These are phyloP conservation scores for Celoporthe dispersa DNA, from an alignment of 2,329 filamentous ascomycete species.

Conservation along the genomic window DNA sequence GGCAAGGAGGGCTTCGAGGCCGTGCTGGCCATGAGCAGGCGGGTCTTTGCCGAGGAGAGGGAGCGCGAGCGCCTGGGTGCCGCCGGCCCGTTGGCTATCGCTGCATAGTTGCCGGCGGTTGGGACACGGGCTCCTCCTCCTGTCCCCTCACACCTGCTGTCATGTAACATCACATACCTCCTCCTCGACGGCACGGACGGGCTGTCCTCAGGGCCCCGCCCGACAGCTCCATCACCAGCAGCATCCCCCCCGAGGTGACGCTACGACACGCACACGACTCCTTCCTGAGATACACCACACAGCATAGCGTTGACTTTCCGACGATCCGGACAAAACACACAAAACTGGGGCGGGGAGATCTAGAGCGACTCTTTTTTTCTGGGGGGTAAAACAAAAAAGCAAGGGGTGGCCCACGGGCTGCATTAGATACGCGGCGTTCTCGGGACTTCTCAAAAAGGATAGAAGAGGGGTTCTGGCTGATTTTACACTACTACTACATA, in stretches of 20 bases:
- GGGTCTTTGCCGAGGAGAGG: constrained; percentile 89
- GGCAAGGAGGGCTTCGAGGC: constrained; percentile 94
- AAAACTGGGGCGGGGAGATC: constrained; percentile 11
- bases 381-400: constrained; percentile 4
- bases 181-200: neutral
- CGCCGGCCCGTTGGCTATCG: constrained; percentile 4
- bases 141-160: neutral
- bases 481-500: constrained; percentile 18
- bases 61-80: constrained; percentile 54
- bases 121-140: neutral
- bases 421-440: constrained; percentile 21
- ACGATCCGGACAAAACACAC: constrained; percentile 2
- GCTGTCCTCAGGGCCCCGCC: neutral
- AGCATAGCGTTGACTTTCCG: constrained; percentile 30
- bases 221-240: neutral
- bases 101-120: constrained; percentile 9
- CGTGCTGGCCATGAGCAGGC: constrained; percentile 89
- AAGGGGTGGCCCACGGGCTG: constrained; percentile 13
- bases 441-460: constrained; percentile 1
- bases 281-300: constrained; percentile 15
- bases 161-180: neutral
- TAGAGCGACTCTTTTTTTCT: constrained; percentile 7
- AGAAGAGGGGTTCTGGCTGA: constrained; percentile 13
- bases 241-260: constrained; percentile 1
- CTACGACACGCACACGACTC: constrained; percentile 26